A percentile compares a stretch with the other conserved stretches of the same genome.
Evolutionary conservation across 2,329 filamentous ascomycete genomes (phyloP).

Genomic region (Gremmenia infestans): DNA sequence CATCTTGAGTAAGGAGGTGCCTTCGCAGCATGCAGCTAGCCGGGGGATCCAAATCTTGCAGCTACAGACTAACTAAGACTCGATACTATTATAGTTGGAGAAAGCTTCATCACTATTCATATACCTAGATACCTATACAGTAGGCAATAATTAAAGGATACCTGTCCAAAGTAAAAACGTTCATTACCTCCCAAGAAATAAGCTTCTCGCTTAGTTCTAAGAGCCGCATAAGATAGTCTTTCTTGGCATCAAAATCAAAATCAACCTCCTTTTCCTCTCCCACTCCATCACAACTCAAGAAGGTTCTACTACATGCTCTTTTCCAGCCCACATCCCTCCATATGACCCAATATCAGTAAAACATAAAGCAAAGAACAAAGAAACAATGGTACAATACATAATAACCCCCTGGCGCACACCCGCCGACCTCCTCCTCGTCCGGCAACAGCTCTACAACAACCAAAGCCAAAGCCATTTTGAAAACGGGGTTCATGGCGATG

Average conservation of each 20-base stretch:
- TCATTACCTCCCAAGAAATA: neutral
- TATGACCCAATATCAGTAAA: neutral
- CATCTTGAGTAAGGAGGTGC: no score
- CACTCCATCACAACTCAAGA: no score
- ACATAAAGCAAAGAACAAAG: neutral
- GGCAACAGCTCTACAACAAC: slow-evolving; percentile 55
- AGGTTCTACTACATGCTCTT: no score
- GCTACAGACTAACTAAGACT: no score
- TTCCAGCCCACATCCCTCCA: no score
- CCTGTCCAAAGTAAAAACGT: no score
- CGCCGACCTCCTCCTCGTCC: slow-evolving; percentile 60
- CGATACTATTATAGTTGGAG: neutral
- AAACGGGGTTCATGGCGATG: slow-evolving; percentile 20
- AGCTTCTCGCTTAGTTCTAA: slow-evolving; percentile 6
- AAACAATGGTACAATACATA: slow-evolving; percentile 61
- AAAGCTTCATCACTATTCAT: neutral
- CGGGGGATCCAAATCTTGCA: no score
- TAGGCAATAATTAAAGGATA: neutral
- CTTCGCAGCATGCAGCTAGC: no score
- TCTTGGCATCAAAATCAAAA: slow-evolving; percentile 16
- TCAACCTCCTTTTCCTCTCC: neutral
- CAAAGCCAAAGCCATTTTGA: neutral
- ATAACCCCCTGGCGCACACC: slow-evolving; percentile 69
- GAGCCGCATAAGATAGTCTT: slow-evolving; percentile 11
- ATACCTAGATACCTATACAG: neutral